Percentiles rank a stretch among this genome's conserved stretches.
phyloP scores from a whole-genome alignment of 1,139 yeast species.

The Hansenula lynferdii region DNA sequence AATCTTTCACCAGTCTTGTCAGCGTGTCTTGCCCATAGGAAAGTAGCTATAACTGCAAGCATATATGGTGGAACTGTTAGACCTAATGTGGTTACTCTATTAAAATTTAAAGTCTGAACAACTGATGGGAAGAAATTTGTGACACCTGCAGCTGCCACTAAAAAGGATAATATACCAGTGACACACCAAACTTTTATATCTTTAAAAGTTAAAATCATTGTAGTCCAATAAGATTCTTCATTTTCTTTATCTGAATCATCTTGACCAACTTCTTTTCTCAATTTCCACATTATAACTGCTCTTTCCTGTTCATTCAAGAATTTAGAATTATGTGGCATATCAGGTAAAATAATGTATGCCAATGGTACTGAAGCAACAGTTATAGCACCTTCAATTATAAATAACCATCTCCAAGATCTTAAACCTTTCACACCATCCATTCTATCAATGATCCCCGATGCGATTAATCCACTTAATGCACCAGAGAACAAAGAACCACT shows the following conservation, averaged over 20 bases:
- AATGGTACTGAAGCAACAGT: conserved; percentile 48
- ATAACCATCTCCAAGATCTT: no score
- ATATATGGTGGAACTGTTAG: conserved; percentile 60
- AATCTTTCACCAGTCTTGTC: conserved; percentile 54
- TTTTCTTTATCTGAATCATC: conserved; percentile 47
- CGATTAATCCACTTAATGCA: conserved; percentile 55
- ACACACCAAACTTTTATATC: conserved; percentile 45
- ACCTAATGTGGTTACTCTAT: conserved; percentile 43
- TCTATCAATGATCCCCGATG: conserved; percentile 38
- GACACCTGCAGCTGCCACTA: conserved; percentile 55
- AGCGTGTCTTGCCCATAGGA: conserved; percentile 52
- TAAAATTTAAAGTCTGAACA: conserved; percentile 48
- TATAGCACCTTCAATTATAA: no score
- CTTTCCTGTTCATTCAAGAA: conserved; percentile 46
- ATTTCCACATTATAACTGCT: conserved; percentile 45
- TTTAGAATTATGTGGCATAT: conserved; percentile 50
- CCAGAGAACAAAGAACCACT: conserved; percentile 56
- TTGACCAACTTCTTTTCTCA: conserved; percentile 46
- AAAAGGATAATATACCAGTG: conserved; percentile 40
- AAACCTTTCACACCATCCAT: conserved; percentile 27
- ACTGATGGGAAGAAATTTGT: conserved; percentile 61
- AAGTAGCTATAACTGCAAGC: conserved; percentile 50
- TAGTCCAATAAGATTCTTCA: conserved; percentile 32
- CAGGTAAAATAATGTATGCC: conserved; percentile 49
- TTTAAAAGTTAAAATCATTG: conserved; percentile 35